Base-by-base conservation (phyloP, 2,329 filamentous ascomycete species). In the Alternaria burnsii region DNA sequence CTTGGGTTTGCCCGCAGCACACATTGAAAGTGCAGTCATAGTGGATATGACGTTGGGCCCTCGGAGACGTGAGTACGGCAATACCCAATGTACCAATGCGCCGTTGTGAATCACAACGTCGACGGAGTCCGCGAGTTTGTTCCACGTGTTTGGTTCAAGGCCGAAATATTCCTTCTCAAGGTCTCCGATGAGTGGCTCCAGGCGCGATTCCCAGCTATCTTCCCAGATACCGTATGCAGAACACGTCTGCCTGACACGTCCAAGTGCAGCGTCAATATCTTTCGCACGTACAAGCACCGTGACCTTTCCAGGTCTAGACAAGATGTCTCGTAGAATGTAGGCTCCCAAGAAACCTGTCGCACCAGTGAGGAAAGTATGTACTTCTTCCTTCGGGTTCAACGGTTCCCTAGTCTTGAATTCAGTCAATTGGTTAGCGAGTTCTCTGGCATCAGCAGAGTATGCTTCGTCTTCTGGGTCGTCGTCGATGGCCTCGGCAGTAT, bases 261-360 rank as follows among this genome's bases (percentile, higher is more conserved):
- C 84, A 6, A 90, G 77, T 1, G 87, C 91, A 28, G 85, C 83
- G 26, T 84, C 76, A 4, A 84, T 72, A 59, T 87, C 87, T 75
- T 89, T 88, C 40, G 88, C 88, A 52, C 93, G 89, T 4, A 97
- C 90, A 58, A 94, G 89, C 0, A 89, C 88, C 58, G 97, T 88
- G 10, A 97, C 84, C 66, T 86, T 89, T 14, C 87, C 81, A 18
- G 81, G 85, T 24, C 90, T 84, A 40, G 86, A 85, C 1, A 97
- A 83, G 1, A 97, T 79, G 56, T 97, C 92, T 56, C 86, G 86
- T 32, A 96, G 82, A 11, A 97, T 82, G 72, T 93, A 96, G 0
- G 91, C 86, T 28, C 94, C 94, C 20, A 97, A 80, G 82, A 97
- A 97, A 3, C 94, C 94, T 5, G 94, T 97, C 4, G 92, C 93